Conservation (phyloP, 192 early-diverging fungal species). For the Backusella psychrophila region DNA sequence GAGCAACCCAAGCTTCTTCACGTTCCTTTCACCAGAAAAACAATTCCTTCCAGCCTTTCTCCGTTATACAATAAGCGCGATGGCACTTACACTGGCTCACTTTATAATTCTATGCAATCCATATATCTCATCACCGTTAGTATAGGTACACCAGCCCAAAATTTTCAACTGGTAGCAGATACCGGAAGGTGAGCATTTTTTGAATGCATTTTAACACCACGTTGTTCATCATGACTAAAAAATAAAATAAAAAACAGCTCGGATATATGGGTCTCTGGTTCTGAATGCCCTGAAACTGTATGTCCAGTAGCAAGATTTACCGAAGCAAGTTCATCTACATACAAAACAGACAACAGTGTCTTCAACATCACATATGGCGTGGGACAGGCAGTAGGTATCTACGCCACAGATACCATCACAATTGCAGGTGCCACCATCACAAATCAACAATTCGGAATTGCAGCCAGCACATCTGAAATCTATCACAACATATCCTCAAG, state of each 20-base stretch:
- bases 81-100: not conserved
- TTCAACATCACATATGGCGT: conserved; percentile 31
- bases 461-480: conserved; percentile 9
- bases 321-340: conserved; percentile 16
- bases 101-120: conserved; percentile 8
- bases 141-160: conserved; percentile 18
- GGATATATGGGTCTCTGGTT: conserved; percentile 33
- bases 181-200: conserved; percentile 13
- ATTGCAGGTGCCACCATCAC: conserved; percentile 10
- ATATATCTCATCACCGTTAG: not conserved
- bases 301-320: conserved; percentile 27
- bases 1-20: not conserved
- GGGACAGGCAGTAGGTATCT: conserved; percentile 25
- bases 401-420: conserved; percentile 27
- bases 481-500: not conserved
- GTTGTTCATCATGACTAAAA: not conserved
- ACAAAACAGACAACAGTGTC: not conserved
- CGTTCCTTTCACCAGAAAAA: not conserved
- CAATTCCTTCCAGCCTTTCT: not conserved
- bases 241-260: conserved; percentile 5
- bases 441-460: conserved; percentile 31
- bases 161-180: conserved; percentile 7
- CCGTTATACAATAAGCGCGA: not conserved
- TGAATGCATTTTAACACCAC: not conserved
- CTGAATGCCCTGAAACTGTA: conserved; percentile 7